A percentile compares a stretch with the other conserved stretches of the same genome.
phyloP scores from a whole-genome alignment of 1,284 basidiomycete species.

The Microbotryum saponariae region DNA sequence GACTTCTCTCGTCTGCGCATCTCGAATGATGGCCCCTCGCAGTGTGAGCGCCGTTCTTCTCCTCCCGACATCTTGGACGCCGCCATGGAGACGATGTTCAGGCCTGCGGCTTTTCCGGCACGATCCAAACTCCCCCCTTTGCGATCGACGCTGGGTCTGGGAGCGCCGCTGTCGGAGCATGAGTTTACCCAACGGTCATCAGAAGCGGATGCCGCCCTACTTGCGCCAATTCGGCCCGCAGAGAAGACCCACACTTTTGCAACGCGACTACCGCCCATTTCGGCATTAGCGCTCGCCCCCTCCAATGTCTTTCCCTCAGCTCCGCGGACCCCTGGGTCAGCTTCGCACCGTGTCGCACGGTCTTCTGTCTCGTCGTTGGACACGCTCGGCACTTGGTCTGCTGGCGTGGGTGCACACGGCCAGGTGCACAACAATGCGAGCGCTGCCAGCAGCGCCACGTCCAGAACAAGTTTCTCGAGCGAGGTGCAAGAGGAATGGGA shows the following conservation, averaged over 20 bases:
- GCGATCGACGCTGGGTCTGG: slow-evolving; percentile 9
- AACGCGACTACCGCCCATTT: slow-evolving; percentile 15
- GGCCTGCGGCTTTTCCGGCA: slow-evolving; percentile 7
- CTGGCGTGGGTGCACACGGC: not conserved
- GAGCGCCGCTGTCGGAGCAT: not conserved
- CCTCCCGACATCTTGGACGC: slow-evolving; percentile 27
- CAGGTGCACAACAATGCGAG: not conserved
- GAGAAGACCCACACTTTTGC: not conserved
- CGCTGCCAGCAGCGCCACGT: not conserved
- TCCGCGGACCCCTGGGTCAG: not conserved
- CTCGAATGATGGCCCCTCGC: not conserved
- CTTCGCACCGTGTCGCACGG: not conserved
- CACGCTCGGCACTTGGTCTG: not conserved
- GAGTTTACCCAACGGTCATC: not conserved
- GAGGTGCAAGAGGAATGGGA: slow-evolving; percentile 7
- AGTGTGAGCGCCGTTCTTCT: not conserved
- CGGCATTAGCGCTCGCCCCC: slow-evolving; percentile 8
- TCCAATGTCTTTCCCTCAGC: not conserved
- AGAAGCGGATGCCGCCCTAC: slow-evolving; percentile 24
- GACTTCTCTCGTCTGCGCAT: slow-evolving; percentile 5
- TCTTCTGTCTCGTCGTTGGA: slow-evolving; percentile 2
- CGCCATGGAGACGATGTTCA: slow-evolving; percentile 28
- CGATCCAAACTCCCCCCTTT: slow-evolving; percentile 20
- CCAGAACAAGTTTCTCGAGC: not conserved
- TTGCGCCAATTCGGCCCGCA: slow-evolving; percentile 11